These are phyloP conservation scores for Claviceps lovelessii DNA, from an alignment of 2,329 filamentous ascomycete species.

Conservation along the genomic window DNA sequence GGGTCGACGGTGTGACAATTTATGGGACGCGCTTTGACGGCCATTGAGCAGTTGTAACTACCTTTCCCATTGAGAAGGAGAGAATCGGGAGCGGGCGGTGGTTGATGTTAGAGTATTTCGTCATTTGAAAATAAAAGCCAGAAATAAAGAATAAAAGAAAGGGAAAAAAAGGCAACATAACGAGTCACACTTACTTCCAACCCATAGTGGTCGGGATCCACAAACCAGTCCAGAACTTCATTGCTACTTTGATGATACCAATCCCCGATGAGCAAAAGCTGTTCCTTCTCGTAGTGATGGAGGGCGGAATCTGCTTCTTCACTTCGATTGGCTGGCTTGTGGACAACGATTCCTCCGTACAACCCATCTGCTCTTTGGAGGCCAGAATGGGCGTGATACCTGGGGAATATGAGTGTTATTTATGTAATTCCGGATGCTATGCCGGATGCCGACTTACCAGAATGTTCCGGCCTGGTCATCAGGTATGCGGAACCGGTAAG, in stretches of 20 bases:
- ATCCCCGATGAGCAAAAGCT: constrained; percentile 25
- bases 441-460: constrained; percentile 30
- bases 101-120: constrained; percentile 3
- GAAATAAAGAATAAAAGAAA: background rate
- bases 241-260: constrained; percentile 24
- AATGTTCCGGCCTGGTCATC: constrained; percentile 39
- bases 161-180: background rate
- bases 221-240: constrained; percentile 13
- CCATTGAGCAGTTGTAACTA: constrained; percentile 10
- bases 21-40: constrained; percentile 7
- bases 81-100: constrained; percentile 25
- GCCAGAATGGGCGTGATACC: constrained; percentile 48
- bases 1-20: constrained; percentile 4
- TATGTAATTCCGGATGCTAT: background rate
- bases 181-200: constrained; percentile 6
- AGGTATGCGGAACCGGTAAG: constrained; percentile 42
- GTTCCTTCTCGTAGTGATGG: constrained; percentile 17
- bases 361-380: constrained; percentile 25
- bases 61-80: constrained; percentile 24
- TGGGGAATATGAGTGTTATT: constrained; percentile 7
- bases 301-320: constrained; percentile 8
- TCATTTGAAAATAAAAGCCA: constrained; percentile 10
- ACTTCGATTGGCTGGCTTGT: constrained; percentile 19
- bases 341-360: constrained; percentile 17
- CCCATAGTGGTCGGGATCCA: constrained; percentile 10